Evolutionary conservation across 768 basidiomycete genomes (phyloP).

Genomic region (Royoungia palumana): DNA sequence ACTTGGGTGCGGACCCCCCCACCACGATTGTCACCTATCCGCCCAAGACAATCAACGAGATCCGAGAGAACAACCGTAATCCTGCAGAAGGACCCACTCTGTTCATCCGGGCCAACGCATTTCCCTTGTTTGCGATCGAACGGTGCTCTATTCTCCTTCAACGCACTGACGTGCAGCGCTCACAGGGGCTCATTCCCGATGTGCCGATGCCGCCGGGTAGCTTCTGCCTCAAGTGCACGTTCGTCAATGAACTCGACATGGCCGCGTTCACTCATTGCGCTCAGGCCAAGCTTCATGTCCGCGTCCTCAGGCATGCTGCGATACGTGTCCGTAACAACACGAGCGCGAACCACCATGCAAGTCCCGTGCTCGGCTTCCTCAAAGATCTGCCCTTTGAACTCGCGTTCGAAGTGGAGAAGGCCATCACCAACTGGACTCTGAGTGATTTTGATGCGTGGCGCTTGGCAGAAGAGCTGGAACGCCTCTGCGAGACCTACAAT

Average conservation of each 20-base stretch:
- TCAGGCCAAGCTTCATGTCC: constrained; percentile 22
- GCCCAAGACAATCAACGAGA: constrained; percentile 15
- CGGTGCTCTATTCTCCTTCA: accelerated
- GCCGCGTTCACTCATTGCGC: constrained; percentile 29
- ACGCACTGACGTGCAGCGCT: constrained; percentile 12
- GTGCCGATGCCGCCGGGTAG: constrained; percentile 27
- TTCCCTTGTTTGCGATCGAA: constrained; percentile 28
- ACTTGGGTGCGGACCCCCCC: background rate
- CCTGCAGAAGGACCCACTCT: constrained; percentile 13
- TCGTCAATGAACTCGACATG: constrained; percentile 23
- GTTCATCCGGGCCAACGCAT: constrained; percentile 34
- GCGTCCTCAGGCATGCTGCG: background rate
- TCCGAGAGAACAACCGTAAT: constrained; percentile 12
- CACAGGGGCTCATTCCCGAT: constrained; percentile 26
- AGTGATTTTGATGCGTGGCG: constrained; percentile 18
- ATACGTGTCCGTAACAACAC: constrained; percentile 19
- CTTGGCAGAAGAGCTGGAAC: constrained; percentile 17
- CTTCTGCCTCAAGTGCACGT: constrained; percentile 30
- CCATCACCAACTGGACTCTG: constrained; percentile 29
- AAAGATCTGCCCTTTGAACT: constrained; percentile 30
- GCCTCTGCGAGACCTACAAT: constrained; percentile 15
- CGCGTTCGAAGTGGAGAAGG: constrained; percentile 40
- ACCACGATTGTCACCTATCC: constrained; percentile 21
- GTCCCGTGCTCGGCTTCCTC: constrained; percentile 24
- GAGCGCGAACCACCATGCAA: constrained; percentile 2